phyloP scores from a whole-genome alignment of 805 yeast genomes.

The Debaryomyces prosopidis region DNA sequence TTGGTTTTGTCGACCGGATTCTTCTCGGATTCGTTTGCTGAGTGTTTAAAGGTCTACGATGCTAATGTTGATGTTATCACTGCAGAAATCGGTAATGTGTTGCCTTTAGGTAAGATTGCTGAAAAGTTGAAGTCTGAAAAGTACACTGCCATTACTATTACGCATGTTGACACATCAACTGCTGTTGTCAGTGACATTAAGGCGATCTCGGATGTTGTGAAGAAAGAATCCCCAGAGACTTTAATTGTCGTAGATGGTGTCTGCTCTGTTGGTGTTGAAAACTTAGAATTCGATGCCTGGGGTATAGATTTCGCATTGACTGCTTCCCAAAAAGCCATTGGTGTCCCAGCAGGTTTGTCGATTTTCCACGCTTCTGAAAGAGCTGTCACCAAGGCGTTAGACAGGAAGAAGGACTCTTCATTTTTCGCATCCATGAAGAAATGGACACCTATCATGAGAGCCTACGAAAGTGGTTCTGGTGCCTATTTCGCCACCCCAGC shows the following conservation, averaged over 20 bases:
- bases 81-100: conserved; percentile 73
- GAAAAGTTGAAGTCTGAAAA: conserved; percentile 49
- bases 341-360: conserved; percentile 91
- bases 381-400: conserved; percentile 63
- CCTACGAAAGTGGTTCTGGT: conserved; percentile 75
- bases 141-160: conserved; percentile 75
- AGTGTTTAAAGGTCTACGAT: conserved; percentile 69
- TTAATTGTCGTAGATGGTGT: conserved; percentile 90
- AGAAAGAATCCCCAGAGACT: conserved; percentile 71
- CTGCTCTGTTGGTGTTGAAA: conserved; percentile 90
- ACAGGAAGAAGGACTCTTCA: conserved; percentile 47
- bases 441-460: conserved; percentile 88
- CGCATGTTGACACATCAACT: conserved; percentile 96
- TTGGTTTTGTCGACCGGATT: conserved; percentile 88
- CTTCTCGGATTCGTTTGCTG: conserved; percentile 82
- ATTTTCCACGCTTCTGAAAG: conserved; percentile 74
- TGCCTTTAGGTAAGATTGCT: conserved; percentile 57
- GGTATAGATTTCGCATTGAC: conserved; percentile 84
- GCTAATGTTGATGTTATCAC: conserved; percentile 72
- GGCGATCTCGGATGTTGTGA: conserved; percentile 60
- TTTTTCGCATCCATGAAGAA: conserved; percentile 72
- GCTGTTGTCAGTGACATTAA: conserved; percentile 82
- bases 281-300: conserved; percentile 84
- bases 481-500: conserved; percentile 98
- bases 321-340: conserved; percentile 94